phyloP scores from a whole-genome alignment of 1,284 basidiomycete species.

The Mycena sp. region DNA sequence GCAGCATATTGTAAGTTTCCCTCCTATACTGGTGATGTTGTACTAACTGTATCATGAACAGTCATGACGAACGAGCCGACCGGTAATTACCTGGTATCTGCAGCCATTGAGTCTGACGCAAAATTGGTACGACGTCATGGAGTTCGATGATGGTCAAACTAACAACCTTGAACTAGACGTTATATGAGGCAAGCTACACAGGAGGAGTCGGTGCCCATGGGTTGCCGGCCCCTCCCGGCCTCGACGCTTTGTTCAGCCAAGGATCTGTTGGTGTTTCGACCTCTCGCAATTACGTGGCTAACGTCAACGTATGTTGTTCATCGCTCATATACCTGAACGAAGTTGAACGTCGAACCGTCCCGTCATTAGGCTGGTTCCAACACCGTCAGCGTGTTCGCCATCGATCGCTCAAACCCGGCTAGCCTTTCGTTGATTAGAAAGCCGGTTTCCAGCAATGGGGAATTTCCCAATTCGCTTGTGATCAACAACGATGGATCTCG shows the following conservation, averaged over 20 bases:
- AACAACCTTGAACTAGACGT: constrained; percentile 32
- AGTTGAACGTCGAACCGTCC: background rate
- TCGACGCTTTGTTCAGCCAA: constrained; percentile 58
- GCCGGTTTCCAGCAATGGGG: constrained; percentile 53
- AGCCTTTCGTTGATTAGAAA: constrained; percentile 49
- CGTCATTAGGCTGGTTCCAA: constrained; percentile 53
- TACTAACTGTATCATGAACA: too few relatives aligned
- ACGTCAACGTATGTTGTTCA: constrained; percentile 48
- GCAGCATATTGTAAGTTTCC: constrained; percentile 20
- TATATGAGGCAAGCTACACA: constrained; percentile 45
- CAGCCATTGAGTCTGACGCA: constrained; percentile 38
- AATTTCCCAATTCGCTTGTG: constrained; percentile 58
- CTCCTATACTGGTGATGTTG: background rate
- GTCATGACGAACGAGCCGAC: constrained; percentile 48
- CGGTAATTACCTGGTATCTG: constrained; percentile 44
- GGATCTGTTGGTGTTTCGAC: constrained; percentile 52
- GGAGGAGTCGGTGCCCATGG: constrained; percentile 54
- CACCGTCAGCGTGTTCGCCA: constrained; percentile 54
- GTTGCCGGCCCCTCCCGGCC: constrained; percentile 39
- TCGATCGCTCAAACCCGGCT: constrained; percentile 51
- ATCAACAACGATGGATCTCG: constrained; percentile 51
- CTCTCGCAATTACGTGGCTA: constrained; percentile 48
- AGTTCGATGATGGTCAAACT: background rate
- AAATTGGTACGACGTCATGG: constrained; percentile 35
- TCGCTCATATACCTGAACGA: background rate